Base-by-base conservation (phyloP, 1,284 basidiomycete species). In the Pseudozyma pruni region DNA sequence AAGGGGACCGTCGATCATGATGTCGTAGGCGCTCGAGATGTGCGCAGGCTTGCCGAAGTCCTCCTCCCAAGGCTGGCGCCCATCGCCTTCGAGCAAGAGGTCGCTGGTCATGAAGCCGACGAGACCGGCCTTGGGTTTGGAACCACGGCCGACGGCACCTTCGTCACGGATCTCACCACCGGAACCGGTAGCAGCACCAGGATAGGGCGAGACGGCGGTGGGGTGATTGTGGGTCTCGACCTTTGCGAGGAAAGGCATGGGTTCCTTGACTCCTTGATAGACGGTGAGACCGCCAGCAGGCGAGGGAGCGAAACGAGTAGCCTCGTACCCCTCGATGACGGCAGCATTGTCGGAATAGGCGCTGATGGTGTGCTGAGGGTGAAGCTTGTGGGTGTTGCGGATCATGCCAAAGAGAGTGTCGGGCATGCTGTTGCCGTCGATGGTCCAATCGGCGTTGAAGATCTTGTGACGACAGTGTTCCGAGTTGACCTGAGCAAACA, bases 401-500 rank as follows among this genome's bases (percentile, higher is more conserved):
- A 99, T 98, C 95, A 99, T 98, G 75, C 91, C 89, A 84, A 99
- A 99, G 25, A 98, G 88, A 8, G 93, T 93, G 61, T 87, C 86
- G 62, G 90, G 88, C 80, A 89, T 86, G n/a, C 85, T 78, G 34
- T 86, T 78, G 6, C 87, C 90, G 78, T 96, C 91, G 72, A 97
- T 89, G 20, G 89, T 91, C 96, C 96, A 99, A 37, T 91, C 88
- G 0, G 96, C 94, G 82, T 99, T 99, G 86, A 98, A 99, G 75
- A 98, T 98, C 85, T 99, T 99, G 87, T 99, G 96, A 42, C 96
- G 88, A 84, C 96, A 99, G 83, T 98, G 96, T 84, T 99, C 96
- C 37, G 94, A 98, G 85, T 99, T 99, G 83, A 99, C 95, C 83
- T 99, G 96, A 16, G 96, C 95, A 83, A 98, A 99, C 95, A 98